These are phyloP conservation scores for Zymoseptoria pseudotritici DNA, from an alignment of 2,329 filamentous ascomycete genomes.

Conservation along the genomic window DNA sequence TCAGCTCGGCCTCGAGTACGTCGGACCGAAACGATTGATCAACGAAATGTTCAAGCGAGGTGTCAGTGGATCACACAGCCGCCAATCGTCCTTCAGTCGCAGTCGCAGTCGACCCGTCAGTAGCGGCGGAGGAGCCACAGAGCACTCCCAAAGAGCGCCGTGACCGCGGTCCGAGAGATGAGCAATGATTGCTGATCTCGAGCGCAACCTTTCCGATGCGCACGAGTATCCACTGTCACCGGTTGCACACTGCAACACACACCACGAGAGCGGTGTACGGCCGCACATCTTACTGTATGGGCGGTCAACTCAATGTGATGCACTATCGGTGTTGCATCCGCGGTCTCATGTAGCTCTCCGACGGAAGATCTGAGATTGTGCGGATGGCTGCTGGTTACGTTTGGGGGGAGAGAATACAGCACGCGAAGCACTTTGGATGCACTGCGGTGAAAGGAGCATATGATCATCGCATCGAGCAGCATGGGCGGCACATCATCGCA, in stretches of 20 bases:
- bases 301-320: slow-evolving; percentile 14
- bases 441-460: slow-evolving; percentile 13
- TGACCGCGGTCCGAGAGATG: slow-evolving; percentile 7
- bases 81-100: slow-evolving; percentile 17
- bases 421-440: slow-evolving; percentile 18
- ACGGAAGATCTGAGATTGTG: slow-evolving; percentile 14
- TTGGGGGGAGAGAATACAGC: slow-evolving; percentile 10
- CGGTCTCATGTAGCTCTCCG: slow-evolving; percentile 16
- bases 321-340: slow-evolving; percentile 6
- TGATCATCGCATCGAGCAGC: slow-evolving; percentile 5
- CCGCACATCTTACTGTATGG: not conserved
- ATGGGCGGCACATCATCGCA: slow-evolving; percentile 8
- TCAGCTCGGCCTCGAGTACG: slow-evolving; percentile 53
- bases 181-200: slow-evolving; percentile 10
- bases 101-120: slow-evolving; percentile 8
- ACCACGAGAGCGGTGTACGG: slow-evolving; percentile 6
- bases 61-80: slow-evolving; percentile 22
- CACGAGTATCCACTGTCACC: not conserved
- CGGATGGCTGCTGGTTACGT: slow-evolving; percentile 1
- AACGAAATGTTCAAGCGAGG: slow-evolving; percentile 55
- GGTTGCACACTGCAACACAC: slow-evolving; percentile 9
- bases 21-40: slow-evolving; percentile 55
- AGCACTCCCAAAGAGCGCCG: not conserved
- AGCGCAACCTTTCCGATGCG: not conserved
- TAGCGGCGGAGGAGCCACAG: slow-evolving; percentile 12